Evolutionary conservation across 768 basidiomycete genomes (phyloP), one percentile per base, ranked within the genome.

Genomic region (Boletellus ananiceps): DNA sequence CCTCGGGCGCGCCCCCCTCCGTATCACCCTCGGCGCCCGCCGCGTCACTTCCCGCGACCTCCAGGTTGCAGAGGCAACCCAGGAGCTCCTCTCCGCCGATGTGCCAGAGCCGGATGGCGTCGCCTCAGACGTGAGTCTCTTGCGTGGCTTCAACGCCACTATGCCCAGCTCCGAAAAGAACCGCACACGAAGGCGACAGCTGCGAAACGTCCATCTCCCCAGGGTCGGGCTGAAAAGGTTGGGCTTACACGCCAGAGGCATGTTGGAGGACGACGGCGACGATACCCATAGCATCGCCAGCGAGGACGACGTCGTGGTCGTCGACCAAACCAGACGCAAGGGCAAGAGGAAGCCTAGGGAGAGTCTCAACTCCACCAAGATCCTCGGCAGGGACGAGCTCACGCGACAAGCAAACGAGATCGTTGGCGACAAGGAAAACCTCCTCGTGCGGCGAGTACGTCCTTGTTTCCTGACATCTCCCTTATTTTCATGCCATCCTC

Each of bases 111-210:
- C 80, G 14, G 80, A 81, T 13, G 85, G 82, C 34, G 74, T 85
- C 27, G 84, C 85, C 5, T 76, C 78, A 14, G 79, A 82, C 59
- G 83, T 93, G 44, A 90, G 88, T 59, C 74, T 98, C 31, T 71
- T 96, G 36, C 82, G 86, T 39, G 95, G 95, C 0, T 98, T 97
- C 69, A 87, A 90, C 60, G 95, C 95, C 15, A 97, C 95, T 2
- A 88, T 96, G 37, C 95, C 95, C 12, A 88, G 87, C 62, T 81
- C 93, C 34, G 87, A 92, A 57, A 79, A 83, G 62, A 78, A 89
- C 46, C 84, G 87, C 53, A 74, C 81, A 13, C 74, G 93, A 51
- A 69, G 93, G 54, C 70, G 92, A 50, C 84, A 90, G 65, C 81
- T 88, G 68, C 76, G 93, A 50, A 88, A 83, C 57, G 80, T 90